Evolutionary conservation across 495 filamentous ascomycete genomes (phyloP), one percentile per base, ranked within the genome.

Genomic region (Lasiosphaeriaceae sp.): DNA sequence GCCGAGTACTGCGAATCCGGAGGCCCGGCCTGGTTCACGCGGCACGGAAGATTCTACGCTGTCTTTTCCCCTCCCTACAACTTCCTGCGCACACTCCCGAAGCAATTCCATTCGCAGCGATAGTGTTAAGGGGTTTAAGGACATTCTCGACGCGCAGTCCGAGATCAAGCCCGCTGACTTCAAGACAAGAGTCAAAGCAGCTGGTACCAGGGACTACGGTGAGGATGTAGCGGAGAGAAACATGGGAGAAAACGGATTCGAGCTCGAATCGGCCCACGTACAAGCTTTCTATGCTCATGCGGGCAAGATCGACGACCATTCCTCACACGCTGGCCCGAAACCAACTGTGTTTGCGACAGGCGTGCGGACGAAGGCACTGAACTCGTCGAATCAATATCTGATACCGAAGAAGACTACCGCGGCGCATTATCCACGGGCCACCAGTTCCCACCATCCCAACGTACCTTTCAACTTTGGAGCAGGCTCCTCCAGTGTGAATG

Each of bases 211-310:
- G 50, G 76, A 78, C 49, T 82, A 80, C 53, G 79, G 76, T 34
- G 79, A 83, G 61, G 80, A 82, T 60, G 79, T 83, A 0, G 80
- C 80, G 5, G 79, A 81, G 44, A 68, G 80, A 22, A 83, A 83
- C 52, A 71, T 80, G 46, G 66, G 54, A 17, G 58, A 67, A 50
- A 77, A 71, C 46, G 67, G 69, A 1, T 65, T 65, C 50, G 50
- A 67, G 29, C 57, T 71, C 6, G 57, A 60, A 19, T 66, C 71
- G 1, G 41, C 58, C 3, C 67, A 68, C 8, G 70, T 72, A 12
- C 54, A 58, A 45, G 66, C 66, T 1, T 75, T 67, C 34, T 66
- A 73, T 57, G 55, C 66, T 3, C 61, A 56, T 11, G 37, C 48
- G 48, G 21, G 26, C 12, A 31, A 19, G 5, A 31, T 11, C 39